These are phyloP conservation scores for Spencermartinsiella ligniputridi DNA, from an alignment of 1,139 yeast species.

Conservation along the genomic window DNA sequence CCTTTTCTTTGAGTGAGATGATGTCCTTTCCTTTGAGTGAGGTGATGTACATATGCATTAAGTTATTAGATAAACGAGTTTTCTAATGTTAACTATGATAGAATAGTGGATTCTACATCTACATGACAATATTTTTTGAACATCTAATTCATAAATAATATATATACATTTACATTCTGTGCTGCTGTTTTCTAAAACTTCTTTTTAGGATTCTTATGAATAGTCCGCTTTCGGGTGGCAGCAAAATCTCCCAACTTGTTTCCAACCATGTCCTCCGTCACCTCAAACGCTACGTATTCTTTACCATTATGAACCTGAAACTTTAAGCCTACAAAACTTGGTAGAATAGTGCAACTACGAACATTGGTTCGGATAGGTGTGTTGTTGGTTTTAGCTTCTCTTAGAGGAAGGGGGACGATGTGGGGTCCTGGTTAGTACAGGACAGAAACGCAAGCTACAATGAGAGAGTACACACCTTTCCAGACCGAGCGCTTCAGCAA, in stretches of 20 bases:
- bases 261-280: conserved; percentile 97
- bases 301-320: conserved; percentile 96
- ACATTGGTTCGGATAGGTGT: conserved; percentile 93
- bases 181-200: conserved; percentile 15
- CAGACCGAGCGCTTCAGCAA: conserved; percentile 70
- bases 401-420: conserved; percentile 87
- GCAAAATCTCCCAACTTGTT: conserved; percentile 93
- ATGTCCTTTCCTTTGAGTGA: no score
- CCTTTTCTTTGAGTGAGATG: no score
- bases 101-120: no score
- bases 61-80: no score
- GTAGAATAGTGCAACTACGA: conserved; percentile 87
- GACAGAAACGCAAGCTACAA: not conserved
- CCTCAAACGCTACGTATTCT: conserved; percentile 83
- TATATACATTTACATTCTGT: not conserved
- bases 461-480: conserved; percentile 45
- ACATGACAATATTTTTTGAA: not conserved
- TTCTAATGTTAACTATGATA: no score
- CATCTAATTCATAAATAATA: not conserved
- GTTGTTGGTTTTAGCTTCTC: conserved; percentile 74
- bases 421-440: conserved; percentile 70
- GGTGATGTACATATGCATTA: conserved; percentile 4
- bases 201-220: conserved; percentile 54
- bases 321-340: conserved; percentile 89
- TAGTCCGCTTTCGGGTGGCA: conserved; percentile 83